Percentiles rank a stretch among this genome's conserved stretches.
Evolutionary conservation across 306 rosid species (phyloP).

Genomic region (Geum urbanum): DNA sequence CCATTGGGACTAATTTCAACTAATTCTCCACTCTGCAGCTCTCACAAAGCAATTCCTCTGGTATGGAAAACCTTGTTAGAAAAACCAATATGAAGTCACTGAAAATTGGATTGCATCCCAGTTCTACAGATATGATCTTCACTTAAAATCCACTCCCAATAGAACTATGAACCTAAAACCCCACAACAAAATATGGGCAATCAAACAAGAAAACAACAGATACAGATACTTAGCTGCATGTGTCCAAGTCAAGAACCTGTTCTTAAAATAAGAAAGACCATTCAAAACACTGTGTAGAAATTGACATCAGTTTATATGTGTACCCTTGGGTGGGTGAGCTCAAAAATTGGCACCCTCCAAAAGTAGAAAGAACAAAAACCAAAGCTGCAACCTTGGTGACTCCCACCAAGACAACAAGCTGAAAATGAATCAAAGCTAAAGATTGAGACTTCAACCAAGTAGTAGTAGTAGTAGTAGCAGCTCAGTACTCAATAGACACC

Average conservation of each 20-base stretch:
- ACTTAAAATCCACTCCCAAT: constrained; percentile 30
- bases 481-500: no score
- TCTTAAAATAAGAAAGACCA: constrained; percentile 9
- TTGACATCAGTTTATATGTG: constrained; percentile 12
- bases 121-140: constrained; percentile 30
- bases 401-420: constrained; percentile 15
- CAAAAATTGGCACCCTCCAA: constrained; percentile 19
- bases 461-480: no score
- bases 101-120: constrained; percentile 16
- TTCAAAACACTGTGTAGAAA: constrained; percentile 15
- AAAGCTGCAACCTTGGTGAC: constrained; percentile 3
- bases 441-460: no score
- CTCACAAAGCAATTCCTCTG: constrained; percentile 23
- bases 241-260: background rate
- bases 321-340: constrained; percentile 1
- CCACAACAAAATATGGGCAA: constrained; percentile 30
- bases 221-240: background rate
- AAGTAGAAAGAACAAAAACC: constrained; percentile 14
- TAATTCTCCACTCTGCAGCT: constrained; percentile 26
- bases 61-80: background rate
- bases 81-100: constrained; percentile 21
- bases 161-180: constrained; percentile 28
- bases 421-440: constrained; percentile 7
- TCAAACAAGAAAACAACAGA: background rate
- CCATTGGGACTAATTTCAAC: constrained; percentile 44